Conservation (phyloP, 176 grass and related monocot genomes). For the Triticum urartu region DNA sequence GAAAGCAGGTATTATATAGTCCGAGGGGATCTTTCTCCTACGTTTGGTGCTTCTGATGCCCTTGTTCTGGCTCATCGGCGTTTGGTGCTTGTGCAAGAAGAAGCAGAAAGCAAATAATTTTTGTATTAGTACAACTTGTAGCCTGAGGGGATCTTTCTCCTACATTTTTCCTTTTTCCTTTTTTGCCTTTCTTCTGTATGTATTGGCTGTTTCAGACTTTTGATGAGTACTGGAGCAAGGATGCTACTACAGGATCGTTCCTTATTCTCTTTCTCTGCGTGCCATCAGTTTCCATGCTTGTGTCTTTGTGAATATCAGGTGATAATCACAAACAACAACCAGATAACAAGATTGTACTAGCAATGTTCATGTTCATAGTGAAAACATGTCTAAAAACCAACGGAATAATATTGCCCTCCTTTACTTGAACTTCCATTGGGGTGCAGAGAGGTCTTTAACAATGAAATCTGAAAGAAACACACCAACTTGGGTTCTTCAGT, state of each 20-base stretch:
- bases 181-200: slow-evolving; percentile 14
- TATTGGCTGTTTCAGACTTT: slow-evolving; percentile 15
- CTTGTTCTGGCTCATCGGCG: slow-evolving; percentile 17
- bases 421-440: too few relatives aligned
- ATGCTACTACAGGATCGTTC: slow-evolving; percentile 28
- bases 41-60: background rate
- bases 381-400: too few relatives aligned
- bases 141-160: slow-evolving; percentile 22
- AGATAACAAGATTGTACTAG: background rate
- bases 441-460: too few relatives aligned
- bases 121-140: slow-evolving; percentile 34
- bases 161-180: background rate
- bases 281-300: background rate
- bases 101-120: slow-evolving; percentile 1
- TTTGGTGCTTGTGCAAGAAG: slow-evolving; percentile 30
- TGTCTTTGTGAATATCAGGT: background rate
- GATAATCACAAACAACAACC: background rate
- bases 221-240: slow-evolving; percentile 17
- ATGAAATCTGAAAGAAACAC: too few relatives aligned
- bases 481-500: too few relatives aligned
- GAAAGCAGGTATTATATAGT: slow-evolving; percentile 3
- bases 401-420: too few relatives aligned
- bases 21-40: too few relatives aligned
- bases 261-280: slow-evolving; percentile 16
- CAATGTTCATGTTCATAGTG: background rate